Evolutionary conservation across 2,329 filamentous ascomycete species (phyloP), one percentile per base, ranked within the genome.

Genomic region (Drechslerella dactyloides): DNA sequence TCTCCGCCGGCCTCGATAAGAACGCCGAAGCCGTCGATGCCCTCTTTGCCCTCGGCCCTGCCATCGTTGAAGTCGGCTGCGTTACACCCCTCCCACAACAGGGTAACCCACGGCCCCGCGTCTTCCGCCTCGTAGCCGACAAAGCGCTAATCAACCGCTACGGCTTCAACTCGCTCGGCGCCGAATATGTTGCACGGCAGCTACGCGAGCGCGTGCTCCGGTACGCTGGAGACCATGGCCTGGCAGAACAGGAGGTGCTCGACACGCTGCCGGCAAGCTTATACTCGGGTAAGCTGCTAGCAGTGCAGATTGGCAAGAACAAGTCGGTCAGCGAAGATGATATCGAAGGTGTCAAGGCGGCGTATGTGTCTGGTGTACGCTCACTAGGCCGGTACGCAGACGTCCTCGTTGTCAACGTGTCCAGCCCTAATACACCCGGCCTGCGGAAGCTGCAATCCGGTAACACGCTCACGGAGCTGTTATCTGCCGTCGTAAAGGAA

Each of bases 331-430:
- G 91, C 19, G 93, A 96, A 78, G 84, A 84, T 53, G 91, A 97
- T 78, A 89, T 96, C 70, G 85, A 89, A 46, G 93, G 92, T 33
- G 89, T 97, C 15, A 86, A 84, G 56, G 84, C 85, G 23, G 86
- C 89, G 76, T 97, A 97, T 78, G 90, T 94, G n/a, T 90, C 90
- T 79, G 96, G 93, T 77, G 93, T 97, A 2, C 84, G 89, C 61
- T 85, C 88, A 51, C 82, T 99, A 40, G 94, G 89, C 2, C 89
- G 85, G 56, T 99, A 96, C 78, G 92, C 94, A 10, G 94, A 99
- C 77, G 89, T 99, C 37, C 82, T 99, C n/a, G 93, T 97, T 6
- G 94, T 99, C 78, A 99, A 99, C 77, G 94, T 99, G 55, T 96
- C 92, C 77, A 96, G 90, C 76, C 94, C 94, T 23, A 99, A 99